These are phyloP conservation scores for Dactylellina sp. DNA, from an alignment of 2,329 filamentous ascomycete species.

Conservation along the genomic window DNA sequence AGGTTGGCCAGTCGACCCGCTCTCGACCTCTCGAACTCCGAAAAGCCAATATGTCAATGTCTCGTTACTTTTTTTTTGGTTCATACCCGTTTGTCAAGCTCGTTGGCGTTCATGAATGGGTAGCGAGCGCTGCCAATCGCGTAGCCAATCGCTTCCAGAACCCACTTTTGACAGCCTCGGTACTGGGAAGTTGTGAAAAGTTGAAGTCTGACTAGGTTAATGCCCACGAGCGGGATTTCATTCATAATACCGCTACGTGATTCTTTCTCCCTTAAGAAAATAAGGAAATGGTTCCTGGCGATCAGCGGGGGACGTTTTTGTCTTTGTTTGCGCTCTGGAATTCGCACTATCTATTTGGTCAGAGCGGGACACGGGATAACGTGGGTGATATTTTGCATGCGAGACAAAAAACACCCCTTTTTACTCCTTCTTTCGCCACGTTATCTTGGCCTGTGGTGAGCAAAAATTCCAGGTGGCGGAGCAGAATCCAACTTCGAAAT, in stretches of 20 bases:
- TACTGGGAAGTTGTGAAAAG: too few species aligned
- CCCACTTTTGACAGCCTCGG: neutral
- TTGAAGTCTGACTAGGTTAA: too few species aligned
- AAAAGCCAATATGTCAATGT: too few species aligned
- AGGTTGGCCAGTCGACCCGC: too few species aligned
- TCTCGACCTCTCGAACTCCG: too few species aligned
- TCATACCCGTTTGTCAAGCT: too few species aligned
- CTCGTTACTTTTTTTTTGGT: too few species aligned
- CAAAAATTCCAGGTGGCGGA: too few species aligned
- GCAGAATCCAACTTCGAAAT: too few species aligned
- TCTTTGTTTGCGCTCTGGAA: neutral
- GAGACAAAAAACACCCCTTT: neutral
- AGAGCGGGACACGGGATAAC: neutral
- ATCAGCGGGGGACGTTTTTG: neutral
- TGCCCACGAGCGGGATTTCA: too few species aligned
- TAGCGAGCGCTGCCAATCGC: neutral
- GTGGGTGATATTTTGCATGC: neutral
- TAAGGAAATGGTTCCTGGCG: constrained; percentile 13
- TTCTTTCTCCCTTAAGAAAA: neutral
- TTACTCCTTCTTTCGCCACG: constrained; percentile 11
- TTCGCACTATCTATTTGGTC: too few species aligned
- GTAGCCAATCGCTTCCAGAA: neutral
- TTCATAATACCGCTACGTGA: neutral
- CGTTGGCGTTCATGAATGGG: too few species aligned
- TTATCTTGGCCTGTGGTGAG: constrained; percentile 16